phyloP scores from a whole-genome alignment of 164 flowering plant species.

The Chimonanthus praecox region DNA sequence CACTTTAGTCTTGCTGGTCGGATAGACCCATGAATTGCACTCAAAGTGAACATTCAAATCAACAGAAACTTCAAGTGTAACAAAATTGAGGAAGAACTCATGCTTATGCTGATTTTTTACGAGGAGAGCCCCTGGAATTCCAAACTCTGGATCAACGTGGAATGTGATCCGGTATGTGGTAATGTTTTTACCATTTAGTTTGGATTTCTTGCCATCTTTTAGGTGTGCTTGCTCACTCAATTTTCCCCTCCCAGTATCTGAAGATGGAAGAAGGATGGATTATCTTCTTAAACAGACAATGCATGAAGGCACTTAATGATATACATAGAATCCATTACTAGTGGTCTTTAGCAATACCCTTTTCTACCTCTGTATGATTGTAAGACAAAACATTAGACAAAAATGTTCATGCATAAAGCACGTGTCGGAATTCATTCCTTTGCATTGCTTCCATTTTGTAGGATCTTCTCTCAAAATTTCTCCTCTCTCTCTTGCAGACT shows the following conservation, averaged over 20 bases:
- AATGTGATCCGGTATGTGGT: conserved; percentile 22
- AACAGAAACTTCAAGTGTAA: conserved; percentile 15
- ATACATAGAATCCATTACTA: not conserved
- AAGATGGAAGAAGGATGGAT: not conserved
- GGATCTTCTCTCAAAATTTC: too few species aligned
- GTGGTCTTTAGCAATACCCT: not conserved
- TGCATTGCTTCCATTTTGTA: too few species aligned
- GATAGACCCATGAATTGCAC: conserved; percentile 63
- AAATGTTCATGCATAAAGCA: too few species aligned
- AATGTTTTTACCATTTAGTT: conserved; percentile 11
- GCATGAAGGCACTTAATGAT: too few species aligned
- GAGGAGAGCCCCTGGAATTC: conserved; percentile 46
- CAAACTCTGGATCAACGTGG: conserved; percentile 30
- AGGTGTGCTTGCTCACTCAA: conserved; percentile 32
- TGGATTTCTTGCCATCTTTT: conserved; percentile 23
- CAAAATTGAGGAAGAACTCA: conserved; percentile 36
- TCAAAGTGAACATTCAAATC: conserved; percentile 29
- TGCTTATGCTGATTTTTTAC: conserved; percentile 30
- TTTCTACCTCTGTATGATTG: not conserved
- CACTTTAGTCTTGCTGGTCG: conserved; percentile 19
- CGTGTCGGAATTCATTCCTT: not conserved
- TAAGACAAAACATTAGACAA: not conserved
- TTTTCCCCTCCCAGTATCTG: conserved; percentile 37
- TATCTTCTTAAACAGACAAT: too few species aligned
- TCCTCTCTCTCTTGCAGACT: too few species aligned